These are phyloP conservation scores for Venustampulla echinocandica DNA, from an alignment of 495 filamentous ascomycete species.

Conservation along the genomic window DNA sequence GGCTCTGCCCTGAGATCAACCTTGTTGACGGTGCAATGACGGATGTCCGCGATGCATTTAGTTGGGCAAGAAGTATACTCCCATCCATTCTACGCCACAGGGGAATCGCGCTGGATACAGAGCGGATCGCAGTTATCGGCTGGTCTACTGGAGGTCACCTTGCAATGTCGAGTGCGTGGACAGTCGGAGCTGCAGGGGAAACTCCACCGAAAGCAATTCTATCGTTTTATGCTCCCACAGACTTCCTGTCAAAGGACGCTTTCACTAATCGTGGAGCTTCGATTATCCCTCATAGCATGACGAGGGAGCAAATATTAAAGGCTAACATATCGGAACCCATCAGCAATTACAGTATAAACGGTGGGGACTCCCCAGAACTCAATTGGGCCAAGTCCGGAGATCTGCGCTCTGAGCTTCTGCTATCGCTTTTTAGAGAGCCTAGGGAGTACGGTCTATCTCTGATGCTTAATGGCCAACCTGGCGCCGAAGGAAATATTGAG, in stretches of 20 bases:
- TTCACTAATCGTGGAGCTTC: slow-evolving; percentile 1
- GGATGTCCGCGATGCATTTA: slow-evolving; percentile 38
- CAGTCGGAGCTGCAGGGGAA: slow-evolving; percentile 23
- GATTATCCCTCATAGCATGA: background rate
- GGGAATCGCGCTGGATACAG: slow-evolving; percentile 29
- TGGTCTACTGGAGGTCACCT: slow-evolving; percentile 51
- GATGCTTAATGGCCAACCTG: background rate
- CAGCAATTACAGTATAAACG: background rate
- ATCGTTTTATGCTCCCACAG: slow-evolving; percentile 43
- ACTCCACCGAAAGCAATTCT: slow-evolving; percentile 41
- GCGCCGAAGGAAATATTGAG: background rate
- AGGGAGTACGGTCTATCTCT: background rate
- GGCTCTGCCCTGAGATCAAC: slow-evolving; percentile 45
- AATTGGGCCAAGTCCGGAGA: too few species aligned
- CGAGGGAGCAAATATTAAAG: slow-evolving; percentile 4
- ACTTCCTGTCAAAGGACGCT: slow-evolving; percentile 27
- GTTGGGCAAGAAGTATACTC: slow-evolving; percentile 35
- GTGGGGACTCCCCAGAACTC: background rate
- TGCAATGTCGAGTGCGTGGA: slow-evolving; percentile 41
- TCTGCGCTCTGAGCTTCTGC: background rate
- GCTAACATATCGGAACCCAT: background rate
- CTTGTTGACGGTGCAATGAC: slow-evolving; percentile 42
- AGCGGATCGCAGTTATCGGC: slow-evolving; percentile 39
- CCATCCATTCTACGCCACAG: slow-evolving; percentile 26
- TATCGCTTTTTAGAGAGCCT: background rate